Evolutionary conservation across 2,329 filamentous ascomycete species (phyloP).

Genomic region (Fusarium sp.): DNA sequence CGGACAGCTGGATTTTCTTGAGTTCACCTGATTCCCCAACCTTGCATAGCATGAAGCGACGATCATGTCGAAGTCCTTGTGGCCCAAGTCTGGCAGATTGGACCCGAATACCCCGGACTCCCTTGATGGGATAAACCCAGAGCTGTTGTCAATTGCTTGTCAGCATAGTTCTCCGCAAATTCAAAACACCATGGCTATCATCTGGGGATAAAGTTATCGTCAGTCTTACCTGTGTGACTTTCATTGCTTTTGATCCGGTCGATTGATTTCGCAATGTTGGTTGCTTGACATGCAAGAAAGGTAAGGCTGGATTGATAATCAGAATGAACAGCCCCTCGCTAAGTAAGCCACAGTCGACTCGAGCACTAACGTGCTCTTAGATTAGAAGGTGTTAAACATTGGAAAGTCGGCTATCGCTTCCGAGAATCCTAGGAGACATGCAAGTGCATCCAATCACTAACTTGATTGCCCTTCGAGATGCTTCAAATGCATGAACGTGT

Average conservation of each 20-base stretch:
- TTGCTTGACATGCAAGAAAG: background rate
- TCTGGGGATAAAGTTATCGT: background rate
- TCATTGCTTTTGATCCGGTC: slow-evolving; percentile 45
- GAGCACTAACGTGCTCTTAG: slow-evolving; percentile 1
- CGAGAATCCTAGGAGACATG: slow-evolving; percentile 4
- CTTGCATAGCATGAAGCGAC: slow-evolving; percentile 77
- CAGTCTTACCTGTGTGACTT: slow-evolving; percentile 50
- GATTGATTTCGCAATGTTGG: slow-evolving; percentile 21
- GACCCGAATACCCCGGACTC: slow-evolving; percentile 72
- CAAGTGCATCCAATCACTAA: slow-evolving; percentile 10
- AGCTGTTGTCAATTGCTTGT: slow-evolving; percentile 55
- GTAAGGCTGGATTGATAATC: slow-evolving; percentile 35
- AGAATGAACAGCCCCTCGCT: slow-evolving; percentile 24
- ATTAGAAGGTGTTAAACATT: slow-evolving; percentile 10
- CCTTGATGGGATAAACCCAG: slow-evolving; percentile 82
- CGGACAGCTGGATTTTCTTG: slow-evolving; percentile 71
- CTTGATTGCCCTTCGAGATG: background rate
- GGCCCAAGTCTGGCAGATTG: slow-evolving; percentile 65
- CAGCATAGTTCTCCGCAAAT: slow-evolving; percentile 2
- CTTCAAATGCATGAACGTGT: background rate
- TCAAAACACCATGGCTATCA: background rate
- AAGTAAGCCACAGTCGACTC: slow-evolving; percentile 26
- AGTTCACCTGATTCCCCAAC: slow-evolving; percentile 59
- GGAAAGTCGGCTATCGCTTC: slow-evolving; percentile 12
- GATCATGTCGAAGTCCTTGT: slow-evolving; percentile 75